These are phyloP conservation scores for Penicillium sp. DNA, from an alignment of 2,329 filamentous ascomycete species.

Conservation along the genomic window DNA sequence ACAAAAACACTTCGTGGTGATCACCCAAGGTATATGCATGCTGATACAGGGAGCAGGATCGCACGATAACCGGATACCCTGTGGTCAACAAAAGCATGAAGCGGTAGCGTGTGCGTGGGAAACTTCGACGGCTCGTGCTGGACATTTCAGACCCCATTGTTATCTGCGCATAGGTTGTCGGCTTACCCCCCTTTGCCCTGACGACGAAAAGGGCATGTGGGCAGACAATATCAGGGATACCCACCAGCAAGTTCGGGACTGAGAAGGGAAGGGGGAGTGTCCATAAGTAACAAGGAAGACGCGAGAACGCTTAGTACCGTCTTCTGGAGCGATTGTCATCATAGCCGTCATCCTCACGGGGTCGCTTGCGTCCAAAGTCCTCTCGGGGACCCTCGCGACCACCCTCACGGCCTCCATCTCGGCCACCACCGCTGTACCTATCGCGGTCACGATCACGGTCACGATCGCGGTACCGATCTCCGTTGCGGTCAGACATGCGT, in stretches of 20 bases:
- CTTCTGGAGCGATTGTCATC: slow-evolving; percentile 73
- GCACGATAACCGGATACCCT: slow-evolving; percentile 2
- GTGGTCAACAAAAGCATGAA: slow-evolving; percentile 9
- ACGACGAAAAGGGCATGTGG: slow-evolving; percentile 35
- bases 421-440: slow-evolving; percentile 50
- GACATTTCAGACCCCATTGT: slow-evolving; percentile 39
- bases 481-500: slow-evolving; percentile 51
- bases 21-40: slow-evolving; percentile 13
- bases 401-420: slow-evolving; percentile 50
- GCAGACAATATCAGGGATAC: slow-evolving; percentile 47
- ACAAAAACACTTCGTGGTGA: slow-evolving; percentile 26
- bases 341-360: slow-evolving; percentile 78
- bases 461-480: slow-evolving; percentile 47
- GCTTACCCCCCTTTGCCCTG: slow-evolving; percentile 48
- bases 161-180: slow-evolving; percentile 23
- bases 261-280: slow-evolving; percentile 29
- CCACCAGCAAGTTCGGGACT: slow-evolving; percentile 51
- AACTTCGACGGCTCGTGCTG: not conserved
- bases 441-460: slow-evolving; percentile 57
- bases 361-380: slow-evolving; percentile 64
- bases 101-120: not conserved
- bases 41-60: slow-evolving; percentile 2
- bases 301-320: slow-evolving; percentile 57
- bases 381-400: too few relatives aligned
- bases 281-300: slow-evolving; percentile 16